Conservation (phyloP, 306 rosid genomes). For the Pyrus betulifolia region DNA sequence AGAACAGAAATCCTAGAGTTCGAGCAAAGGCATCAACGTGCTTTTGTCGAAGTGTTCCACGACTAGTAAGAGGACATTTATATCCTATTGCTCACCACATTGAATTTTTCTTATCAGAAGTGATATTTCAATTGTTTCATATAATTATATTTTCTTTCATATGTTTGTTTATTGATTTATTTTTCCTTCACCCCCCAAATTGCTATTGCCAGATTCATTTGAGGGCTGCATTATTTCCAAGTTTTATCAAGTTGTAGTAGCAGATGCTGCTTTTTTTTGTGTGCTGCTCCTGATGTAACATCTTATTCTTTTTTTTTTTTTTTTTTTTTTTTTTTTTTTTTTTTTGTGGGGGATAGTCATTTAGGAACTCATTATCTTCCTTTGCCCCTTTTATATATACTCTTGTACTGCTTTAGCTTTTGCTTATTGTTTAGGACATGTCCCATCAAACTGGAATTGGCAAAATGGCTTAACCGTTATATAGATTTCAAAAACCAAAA, state of each 20-base stretch:
- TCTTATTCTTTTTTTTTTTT: background rate
- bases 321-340: background rate
- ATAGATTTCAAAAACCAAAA: background rate
- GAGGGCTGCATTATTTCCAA: background rate
- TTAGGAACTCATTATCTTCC: background rate
- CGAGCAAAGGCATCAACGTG: constrained; percentile 92
- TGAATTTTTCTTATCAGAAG: background rate
- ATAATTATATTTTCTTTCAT: background rate
- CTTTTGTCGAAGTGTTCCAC: constrained; percentile 84
- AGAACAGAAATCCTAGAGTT: constrained; percentile 80
- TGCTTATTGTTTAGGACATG: background rate
- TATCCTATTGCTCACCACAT: constrained; percentile 1
- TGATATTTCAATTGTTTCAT: background rate
- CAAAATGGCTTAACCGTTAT: background rate
- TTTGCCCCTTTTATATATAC: background rate
- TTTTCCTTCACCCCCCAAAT: background rate
- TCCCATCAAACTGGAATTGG: background rate
- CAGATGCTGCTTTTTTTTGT: background rate
- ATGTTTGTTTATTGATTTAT: background rate
- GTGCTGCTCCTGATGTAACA: background rate
- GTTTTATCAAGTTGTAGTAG: background rate
- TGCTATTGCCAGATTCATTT: background rate
- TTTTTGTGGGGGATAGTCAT: background rate
- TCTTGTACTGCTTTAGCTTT: background rate
- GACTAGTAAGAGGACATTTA: constrained; percentile 47